A percentile compares a stretch with the other conserved stretches of the same genome.
phyloP scores from a whole-genome alignment of 371 early-diverging fungal genomes.

The Hamiltosporidium magnivora region DNA sequence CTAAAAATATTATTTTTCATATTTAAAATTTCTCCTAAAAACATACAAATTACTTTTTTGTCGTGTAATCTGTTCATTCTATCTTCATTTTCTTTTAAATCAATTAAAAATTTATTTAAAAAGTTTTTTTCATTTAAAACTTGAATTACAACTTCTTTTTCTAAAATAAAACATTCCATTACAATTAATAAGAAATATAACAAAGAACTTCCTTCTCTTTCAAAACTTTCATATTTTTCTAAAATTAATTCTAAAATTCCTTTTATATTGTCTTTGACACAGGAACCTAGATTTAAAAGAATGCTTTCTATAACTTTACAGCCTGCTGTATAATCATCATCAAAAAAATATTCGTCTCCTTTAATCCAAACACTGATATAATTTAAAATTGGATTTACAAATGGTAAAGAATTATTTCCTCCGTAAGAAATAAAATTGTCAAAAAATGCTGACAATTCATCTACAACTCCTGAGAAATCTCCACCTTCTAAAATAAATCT shows the following conservation, averaged over 20 bases:
- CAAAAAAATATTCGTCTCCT: conserved; percentile 29
- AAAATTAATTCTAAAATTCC: conserved; percentile 28
- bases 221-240: conserved; percentile 11
- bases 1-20: conserved; percentile 10
- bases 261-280: conserved; percentile 21
- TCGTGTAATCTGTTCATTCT: conserved; percentile 55
- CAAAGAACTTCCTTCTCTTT: conserved; percentile 20
- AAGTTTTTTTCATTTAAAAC: conserved; percentile 16
- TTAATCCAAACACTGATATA: background rate
- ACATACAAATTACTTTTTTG: conserved; percentile 53
- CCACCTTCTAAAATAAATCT: conserved; percentile 28
- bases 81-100: conserved; percentile 18
- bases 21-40: conserved; percentile 36
- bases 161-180: conserved; percentile 49
- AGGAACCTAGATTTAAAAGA: conserved; percentile 44
- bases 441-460: conserved; percentile 44
- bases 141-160: conserved; percentile 20
- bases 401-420: conserved; percentile 16
- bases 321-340: conserved; percentile 48
- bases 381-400: conserved; percentile 7
- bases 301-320: conserved; percentile 54
- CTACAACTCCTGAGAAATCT: conserved; percentile 29
- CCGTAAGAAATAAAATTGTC: conserved; percentile 55
- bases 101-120: conserved; percentile 16
- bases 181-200: conserved; percentile 32